phyloP scores from a whole-genome alignment of 768 basidiomycete species.

The Mycena alexandri region DNA sequence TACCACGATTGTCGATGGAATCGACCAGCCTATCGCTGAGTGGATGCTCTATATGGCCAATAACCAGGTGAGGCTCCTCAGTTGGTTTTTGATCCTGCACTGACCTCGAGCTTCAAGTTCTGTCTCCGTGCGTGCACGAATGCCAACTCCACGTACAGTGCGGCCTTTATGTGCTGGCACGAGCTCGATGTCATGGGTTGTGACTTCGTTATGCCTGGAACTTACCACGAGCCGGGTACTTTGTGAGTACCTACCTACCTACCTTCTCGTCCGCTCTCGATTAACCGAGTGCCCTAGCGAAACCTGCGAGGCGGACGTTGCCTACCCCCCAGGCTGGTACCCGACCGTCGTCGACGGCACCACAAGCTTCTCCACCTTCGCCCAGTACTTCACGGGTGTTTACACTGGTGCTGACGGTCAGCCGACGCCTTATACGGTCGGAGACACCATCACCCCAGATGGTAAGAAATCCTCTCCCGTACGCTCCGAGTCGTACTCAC shows the following conservation, averaged over 20 bases:
- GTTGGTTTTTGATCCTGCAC: no score
- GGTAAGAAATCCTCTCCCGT: no score
- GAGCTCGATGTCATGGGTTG: conserved; percentile 61
- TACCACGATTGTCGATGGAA: conserved; percentile 52
- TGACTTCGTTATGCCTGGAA: no score
- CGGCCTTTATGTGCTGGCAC: conserved; percentile 59
- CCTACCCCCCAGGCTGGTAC: conserved; percentile 63
- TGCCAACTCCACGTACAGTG: conserved; percentile 57
- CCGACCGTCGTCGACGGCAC: conserved; percentile 53
- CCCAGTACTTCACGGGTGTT: conserved; percentile 58
- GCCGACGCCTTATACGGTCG: conserved; percentile 51
- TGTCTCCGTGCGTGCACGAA: conserved; percentile 59
- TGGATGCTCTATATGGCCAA: conserved; percentile 58
- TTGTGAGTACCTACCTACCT: conserved; percentile 46
- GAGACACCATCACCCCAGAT: conserved; percentile 56
- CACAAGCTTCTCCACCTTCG: conserved; percentile 57
- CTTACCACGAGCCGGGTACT: conserved; percentile 56
- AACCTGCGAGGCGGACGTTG: conserved; percentile 59
- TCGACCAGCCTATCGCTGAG: conserved; percentile 51
- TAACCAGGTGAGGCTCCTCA: background rate
- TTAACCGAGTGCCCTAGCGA: conserved; percentile 44
- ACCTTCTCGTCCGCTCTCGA: background rate
- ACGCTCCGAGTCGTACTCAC: no score
- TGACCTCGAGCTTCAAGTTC: conserved; percentile 38
- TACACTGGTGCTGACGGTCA: conserved; percentile 44